A percentile compares a stretch with the other conserved stretches of the same genome.
Evolutionary conservation across 108 stramenopile genomes (phyloP).

Genomic region (Bacterosira constricta): DNA sequence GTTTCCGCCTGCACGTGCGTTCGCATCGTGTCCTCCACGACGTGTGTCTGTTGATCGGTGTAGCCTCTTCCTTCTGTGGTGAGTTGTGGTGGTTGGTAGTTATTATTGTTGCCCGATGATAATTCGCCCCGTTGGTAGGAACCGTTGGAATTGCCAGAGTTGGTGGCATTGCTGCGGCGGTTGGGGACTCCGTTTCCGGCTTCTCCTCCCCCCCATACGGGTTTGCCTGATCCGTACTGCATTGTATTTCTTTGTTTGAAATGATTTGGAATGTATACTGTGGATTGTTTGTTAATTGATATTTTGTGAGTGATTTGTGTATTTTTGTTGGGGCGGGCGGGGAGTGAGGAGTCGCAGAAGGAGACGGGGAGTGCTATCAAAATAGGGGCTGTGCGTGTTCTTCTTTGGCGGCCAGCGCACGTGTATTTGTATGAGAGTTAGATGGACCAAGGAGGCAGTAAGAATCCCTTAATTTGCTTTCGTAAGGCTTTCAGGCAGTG

Average conservation of each 20-base stretch:
- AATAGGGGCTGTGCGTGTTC: too few relatives aligned
- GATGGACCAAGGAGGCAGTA: too few relatives aligned
- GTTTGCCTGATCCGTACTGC: slow-evolving; percentile 53
- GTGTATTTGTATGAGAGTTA: too few relatives aligned
- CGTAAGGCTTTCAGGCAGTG: too few relatives aligned
- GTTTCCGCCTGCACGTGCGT: slow-evolving; percentile 84
- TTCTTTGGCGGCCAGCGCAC: too few relatives aligned
- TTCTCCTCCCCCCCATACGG: slow-evolving; percentile 42
- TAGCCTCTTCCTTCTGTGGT: slow-evolving; percentile 45
- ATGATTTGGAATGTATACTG: too few relatives aligned
- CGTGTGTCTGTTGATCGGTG: slow-evolving; percentile 79
- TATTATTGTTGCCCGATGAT: background rate
- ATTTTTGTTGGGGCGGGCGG: too few relatives aligned
- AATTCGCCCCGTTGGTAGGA: slow-evolving; percentile 33
- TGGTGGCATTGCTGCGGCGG: slow-evolving; percentile 35
- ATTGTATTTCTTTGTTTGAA: background rate
- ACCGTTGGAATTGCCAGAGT: slow-evolving; percentile 25
- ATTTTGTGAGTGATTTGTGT: too few relatives aligned
- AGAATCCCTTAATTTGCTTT: too few relatives aligned
- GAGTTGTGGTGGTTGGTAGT: slow-evolving; percentile 56
- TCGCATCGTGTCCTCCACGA: slow-evolving; percentile 76
- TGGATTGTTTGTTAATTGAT: too few relatives aligned
- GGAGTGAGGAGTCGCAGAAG: too few relatives aligned
- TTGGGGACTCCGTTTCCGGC: slow-evolving; percentile 41
- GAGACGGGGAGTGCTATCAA: too few relatives aligned